Percentiles rank a stretch among this genome's conserved stretches.
Conservation (phyloP, 495 filamentous ascomycete genomes). For the Hypoxylon fuscum region DNA sequence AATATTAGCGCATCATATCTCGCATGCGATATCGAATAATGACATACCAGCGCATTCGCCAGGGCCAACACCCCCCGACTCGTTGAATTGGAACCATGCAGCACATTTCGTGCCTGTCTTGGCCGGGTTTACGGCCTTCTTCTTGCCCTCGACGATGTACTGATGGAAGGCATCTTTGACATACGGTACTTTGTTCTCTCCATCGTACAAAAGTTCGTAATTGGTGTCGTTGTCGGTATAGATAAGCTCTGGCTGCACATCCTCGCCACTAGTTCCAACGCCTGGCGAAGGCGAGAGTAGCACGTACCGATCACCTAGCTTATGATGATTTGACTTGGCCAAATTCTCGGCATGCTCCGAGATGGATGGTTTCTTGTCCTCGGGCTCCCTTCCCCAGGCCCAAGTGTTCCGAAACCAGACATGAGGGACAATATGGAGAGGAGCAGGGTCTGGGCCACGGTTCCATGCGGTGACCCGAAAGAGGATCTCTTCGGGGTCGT, state of each 20-base stretch:
- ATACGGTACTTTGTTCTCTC: slow-evolving; percentile 79
- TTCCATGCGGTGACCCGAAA: slow-evolving; percentile 98
- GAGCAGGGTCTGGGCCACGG: slow-evolving; percentile 87
- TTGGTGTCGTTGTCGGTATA: slow-evolving; percentile 98
- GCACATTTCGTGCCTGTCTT: slow-evolving; percentile 86
- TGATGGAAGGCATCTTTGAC: slow-evolving; percentile 97
- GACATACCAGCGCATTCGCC: slow-evolving; percentile 79
- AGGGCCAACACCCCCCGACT: slow-evolving; percentile 83
- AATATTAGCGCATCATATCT: slow-evolving; percentile 7
- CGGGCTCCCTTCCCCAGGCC: slow-evolving; percentile 83
- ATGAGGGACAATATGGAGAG: slow-evolving; percentile 91
- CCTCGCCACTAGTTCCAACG: slow-evolving; percentile 75
- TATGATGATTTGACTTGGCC: slow-evolving; percentile 76
- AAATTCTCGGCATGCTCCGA: slow-evolving; percentile 68
- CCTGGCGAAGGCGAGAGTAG: slow-evolving; percentile 91
- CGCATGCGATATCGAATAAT: neutral
- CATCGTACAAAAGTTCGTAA: slow-evolving; percentile 75
- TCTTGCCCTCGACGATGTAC: slow-evolving; percentile 83
- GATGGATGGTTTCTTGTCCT: slow-evolving; percentile 79
- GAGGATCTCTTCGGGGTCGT: slow-evolving; percentile 87
- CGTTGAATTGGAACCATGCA: slow-evolving; percentile 92
- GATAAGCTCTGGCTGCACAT: slow-evolving; percentile 82
- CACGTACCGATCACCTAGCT: slow-evolving; percentile 83
- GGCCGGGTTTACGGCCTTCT: slow-evolving; percentile 80
- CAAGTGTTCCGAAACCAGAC: slow-evolving; percentile 98